Evolutionary conservation across 73 alveolate species (phyloP).

Genomic region (Paramecium caudatum): DNA sequence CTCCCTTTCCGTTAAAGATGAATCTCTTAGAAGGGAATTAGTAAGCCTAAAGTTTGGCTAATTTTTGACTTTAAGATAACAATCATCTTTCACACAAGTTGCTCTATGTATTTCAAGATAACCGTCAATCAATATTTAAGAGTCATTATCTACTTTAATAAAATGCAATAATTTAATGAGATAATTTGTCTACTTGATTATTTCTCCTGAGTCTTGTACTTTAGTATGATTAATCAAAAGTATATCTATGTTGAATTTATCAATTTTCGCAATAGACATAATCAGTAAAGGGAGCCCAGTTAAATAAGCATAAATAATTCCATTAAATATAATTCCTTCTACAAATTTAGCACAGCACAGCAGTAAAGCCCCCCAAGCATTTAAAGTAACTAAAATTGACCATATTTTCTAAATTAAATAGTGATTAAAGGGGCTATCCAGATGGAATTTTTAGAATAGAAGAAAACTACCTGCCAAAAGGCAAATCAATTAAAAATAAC

Average conservation of each 20-base stretch:
- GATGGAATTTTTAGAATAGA: conserved; percentile 20
- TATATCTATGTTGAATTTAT: conserved; percentile 30
- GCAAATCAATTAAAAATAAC: conserved; percentile 22
- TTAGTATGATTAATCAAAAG: conserved; percentile 51
- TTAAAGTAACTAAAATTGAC: conserved; percentile 20
- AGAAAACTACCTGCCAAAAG: conserved; percentile 56
- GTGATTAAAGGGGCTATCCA: conserved; percentile 56
- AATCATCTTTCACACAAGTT: conserved; percentile 69
- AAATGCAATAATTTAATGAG: neutral
- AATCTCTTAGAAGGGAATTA: neutral
- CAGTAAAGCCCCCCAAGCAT: conserved; percentile 62
- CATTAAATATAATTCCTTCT: conserved; percentile 36
- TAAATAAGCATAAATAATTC: conserved; percentile 53
- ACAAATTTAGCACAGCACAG: conserved; percentile 56
- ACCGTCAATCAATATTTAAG: conserved; percentile 57
- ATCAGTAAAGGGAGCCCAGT: conserved; percentile 61
- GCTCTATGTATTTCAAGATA: conserved; percentile 67
- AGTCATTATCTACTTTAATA: neutral
- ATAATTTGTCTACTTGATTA: neutral
- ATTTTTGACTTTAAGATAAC: conserved; percentile 63
- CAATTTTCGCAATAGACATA: neutral
- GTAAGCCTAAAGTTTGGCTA: neutral
- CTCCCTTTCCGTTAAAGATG: neutral
- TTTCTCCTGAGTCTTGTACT: neutral
- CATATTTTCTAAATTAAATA: conserved; percentile 46